phyloP scores from a whole-genome alignment of 495 filamentous ascomycete species.

The Echria macrotheca region DNA sequence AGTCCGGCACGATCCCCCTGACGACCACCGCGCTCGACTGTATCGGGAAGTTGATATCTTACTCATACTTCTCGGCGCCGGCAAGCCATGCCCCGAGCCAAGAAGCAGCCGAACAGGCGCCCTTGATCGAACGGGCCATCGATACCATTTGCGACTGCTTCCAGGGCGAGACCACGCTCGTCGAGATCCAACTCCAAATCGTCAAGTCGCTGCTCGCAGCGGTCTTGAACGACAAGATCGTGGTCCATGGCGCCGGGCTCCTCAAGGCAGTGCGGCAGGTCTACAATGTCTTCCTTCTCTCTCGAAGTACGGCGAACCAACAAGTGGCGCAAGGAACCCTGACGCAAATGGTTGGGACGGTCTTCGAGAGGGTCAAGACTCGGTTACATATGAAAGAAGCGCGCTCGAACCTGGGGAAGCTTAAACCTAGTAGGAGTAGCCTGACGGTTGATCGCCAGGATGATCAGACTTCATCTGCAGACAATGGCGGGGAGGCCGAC shows the following conservation, averaged over 20 bases:
- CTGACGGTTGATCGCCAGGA: constrained; percentile 40
- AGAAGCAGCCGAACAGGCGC: constrained; percentile 46
- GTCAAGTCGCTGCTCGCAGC: constrained; percentile 94
- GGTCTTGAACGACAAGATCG: constrained; percentile 94
- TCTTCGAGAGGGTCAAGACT: constrained; percentile 91
- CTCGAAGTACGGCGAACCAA: constrained; percentile 85
- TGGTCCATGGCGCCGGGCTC: constrained; percentile 94
- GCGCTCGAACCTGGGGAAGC: constrained; percentile 44
- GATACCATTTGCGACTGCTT: constrained; percentile 99
- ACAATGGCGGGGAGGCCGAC: constrained; percentile 32
- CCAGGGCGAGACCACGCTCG: constrained; percentile 84
- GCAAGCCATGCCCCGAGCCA: constrained; percentile 37
- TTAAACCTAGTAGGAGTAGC: constrained; percentile 43
- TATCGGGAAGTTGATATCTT: constrained; percentile 97
- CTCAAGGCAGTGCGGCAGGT: constrained; percentile 97
- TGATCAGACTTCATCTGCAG: constrained; percentile 30
- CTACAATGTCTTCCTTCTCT: constrained; percentile 97
- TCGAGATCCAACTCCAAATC: constrained; percentile 93
- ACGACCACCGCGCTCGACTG: constrained; percentile 91
- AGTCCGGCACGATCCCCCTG: constrained; percentile 72
- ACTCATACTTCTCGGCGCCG: constrained; percentile 90
- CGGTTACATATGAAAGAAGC: constrained; percentile 83
- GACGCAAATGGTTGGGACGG: constrained; percentile 97
- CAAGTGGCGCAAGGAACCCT: constrained; percentile 94
- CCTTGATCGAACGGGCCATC: constrained; percentile 91